phyloP scores from a whole-genome alignment of 257 asterid genomes.

The Ilex asprella region DNA sequence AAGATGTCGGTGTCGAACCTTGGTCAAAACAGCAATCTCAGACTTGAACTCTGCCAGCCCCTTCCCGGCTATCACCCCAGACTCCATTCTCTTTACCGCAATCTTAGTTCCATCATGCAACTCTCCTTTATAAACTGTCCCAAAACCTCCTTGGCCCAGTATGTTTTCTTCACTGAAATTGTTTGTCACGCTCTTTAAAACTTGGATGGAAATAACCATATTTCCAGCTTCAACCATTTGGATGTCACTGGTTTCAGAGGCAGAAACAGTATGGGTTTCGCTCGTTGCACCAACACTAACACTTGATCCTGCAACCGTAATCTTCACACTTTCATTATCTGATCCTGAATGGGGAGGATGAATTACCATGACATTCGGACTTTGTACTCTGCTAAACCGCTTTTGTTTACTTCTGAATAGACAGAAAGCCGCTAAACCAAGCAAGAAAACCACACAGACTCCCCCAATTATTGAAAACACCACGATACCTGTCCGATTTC shows the following conservation, averaged over 20 bases:
- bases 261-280: slow-evolving; percentile 49
- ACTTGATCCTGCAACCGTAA: slow-evolving; percentile 86
- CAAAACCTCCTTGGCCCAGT: slow-evolving; percentile 84
- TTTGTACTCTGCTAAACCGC: slow-evolving; percentile 65
- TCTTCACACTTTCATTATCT: slow-evolving; percentile 71
- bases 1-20: slow-evolving; percentile 84
- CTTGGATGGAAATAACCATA: slow-evolving; percentile 89
- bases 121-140: slow-evolving; percentile 85
- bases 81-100: slow-evolving; percentile 93
- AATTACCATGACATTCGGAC: slow-evolving; percentile 68
- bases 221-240: slow-evolving; percentile 92
- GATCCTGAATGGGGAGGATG: slow-evolving; percentile 87
- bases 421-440: slow-evolving; percentile 55
- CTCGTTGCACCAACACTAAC: slow-evolving; percentile 50
- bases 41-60: slow-evolving; percentile 79
- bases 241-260: slow-evolving; percentile 45
- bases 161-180: slow-evolving; percentile 65
- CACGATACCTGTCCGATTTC: slow-evolving; percentile 39
- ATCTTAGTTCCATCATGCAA: slow-evolving; percentile 87
- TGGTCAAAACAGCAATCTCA: slow-evolving; percentile 85
- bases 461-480: slow-evolving; percentile 50
- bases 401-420: slow-evolving; percentile 61
- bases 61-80: slow-evolving; percentile 70
- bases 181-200: slow-evolving; percentile 68
- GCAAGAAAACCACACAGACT: slow-evolving; percentile 46